Evolutionary conservation across 352 stramenopile genomes (phyloP).

Genomic region (Blastocystis sp.): DNA sequence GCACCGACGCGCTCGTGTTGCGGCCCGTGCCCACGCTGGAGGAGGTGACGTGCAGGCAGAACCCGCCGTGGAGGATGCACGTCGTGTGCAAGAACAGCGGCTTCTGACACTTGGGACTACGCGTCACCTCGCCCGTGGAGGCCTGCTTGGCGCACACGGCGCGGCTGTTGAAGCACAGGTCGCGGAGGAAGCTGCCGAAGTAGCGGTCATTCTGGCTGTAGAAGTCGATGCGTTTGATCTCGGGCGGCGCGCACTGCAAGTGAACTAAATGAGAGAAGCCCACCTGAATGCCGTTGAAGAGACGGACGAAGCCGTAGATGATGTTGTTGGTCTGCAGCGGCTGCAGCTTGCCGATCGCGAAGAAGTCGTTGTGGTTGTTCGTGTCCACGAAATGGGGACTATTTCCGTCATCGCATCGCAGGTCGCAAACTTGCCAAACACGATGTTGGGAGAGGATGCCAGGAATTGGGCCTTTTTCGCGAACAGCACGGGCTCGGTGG

Average conservation of each 20-base stretch:
- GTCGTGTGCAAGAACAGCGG: slow-evolving; percentile 10
- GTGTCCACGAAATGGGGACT: slow-evolving; percentile 53
- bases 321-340: slow-evolving; percentile 12
- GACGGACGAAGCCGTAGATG: slow-evolving; percentile 35
- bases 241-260: slow-evolving; percentile 14
- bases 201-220: slow-evolving; percentile 63
- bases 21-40: slow-evolving; percentile 3
- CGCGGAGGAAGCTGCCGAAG: slow-evolving; percentile 38
- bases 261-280: background rate
- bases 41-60: slow-evolving; percentile 4
- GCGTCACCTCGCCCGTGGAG: background rate
- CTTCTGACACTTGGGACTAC: slow-evolving; percentile 42
- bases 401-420: background rate
- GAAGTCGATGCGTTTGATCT: slow-evolving; percentile 68
- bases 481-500: slow-evolving; percentile 16
- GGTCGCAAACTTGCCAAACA: slow-evolving; percentile 29
- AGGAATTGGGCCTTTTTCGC: slow-evolving; percentile 27
- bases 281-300: slow-evolving; percentile 44
- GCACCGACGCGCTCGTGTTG: background rate
- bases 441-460: slow-evolving; percentile 40
- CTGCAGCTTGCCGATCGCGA: slow-evolving; percentile 23
- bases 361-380: slow-evolving; percentile 61
- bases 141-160: background rate
- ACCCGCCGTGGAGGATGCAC: slow-evolving; percentile 29
- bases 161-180: slow-evolving; percentile 23